Evolutionary conservation across 176 grass and related monocot species (phyloP), one percentile per base, ranked within the genome.

Genomic region (Echinochloa phyllopogon): DNA sequence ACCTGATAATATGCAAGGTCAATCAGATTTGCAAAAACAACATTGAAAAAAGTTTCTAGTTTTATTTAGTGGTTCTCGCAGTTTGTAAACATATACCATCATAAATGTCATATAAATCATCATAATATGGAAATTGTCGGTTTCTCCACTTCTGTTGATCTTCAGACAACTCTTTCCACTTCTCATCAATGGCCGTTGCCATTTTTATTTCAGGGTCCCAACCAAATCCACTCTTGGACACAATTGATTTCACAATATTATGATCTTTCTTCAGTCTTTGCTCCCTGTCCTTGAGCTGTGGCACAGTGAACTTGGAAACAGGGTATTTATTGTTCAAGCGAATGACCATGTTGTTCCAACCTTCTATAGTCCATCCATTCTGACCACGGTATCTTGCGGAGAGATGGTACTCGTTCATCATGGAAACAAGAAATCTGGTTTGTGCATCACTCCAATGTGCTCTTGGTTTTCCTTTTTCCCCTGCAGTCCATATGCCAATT

Each of bases 361-460:
- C 36, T 67, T 67, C 65, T 16, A 41, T 67, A 10, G 65, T 67
- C 65, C 65, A 67, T 41, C 65, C 65, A 68, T 68, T 68, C 41
- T 68, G 38, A 10, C 65, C 37, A 42, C 3, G 38, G 21, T 41
- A 68, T 42, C 33, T 68, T 42, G 65, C 38, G 1, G 65, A 3
- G 9, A 41, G 33, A 42, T 40, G 20, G 42, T 68, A 68, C 38
- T 42, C 65, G 15, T 67, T 67, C 17, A 68, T 68, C 17, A 68
- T 68, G 18, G 17, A 42, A 6, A 68, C 17, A 68, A 68, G 65
- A 18, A 68, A 68, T 20, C 16, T n/a, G 8, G 65, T 68, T 41
- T 68, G 38, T 41, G 14, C 65, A 3, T 67, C 65, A 41, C 16
- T 67, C 65, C 37, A 67, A 2, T 18, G 13, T 38, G 65, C 36